Base-by-base conservation (phyloP, 1,139 yeast genomes). In the Pichia norvegensis region DNA sequence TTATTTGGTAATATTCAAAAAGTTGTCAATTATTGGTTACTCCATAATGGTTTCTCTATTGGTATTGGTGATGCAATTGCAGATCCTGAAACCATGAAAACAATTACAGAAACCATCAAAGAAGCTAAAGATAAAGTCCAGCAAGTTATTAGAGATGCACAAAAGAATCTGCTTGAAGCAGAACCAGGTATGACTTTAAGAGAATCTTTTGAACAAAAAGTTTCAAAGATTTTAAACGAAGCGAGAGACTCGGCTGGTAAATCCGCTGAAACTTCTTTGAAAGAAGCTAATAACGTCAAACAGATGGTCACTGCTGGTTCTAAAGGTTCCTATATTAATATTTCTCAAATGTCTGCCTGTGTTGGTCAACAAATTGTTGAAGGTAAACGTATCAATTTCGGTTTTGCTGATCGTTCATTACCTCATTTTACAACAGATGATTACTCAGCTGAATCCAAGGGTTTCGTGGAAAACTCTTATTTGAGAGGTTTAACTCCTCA, bases 61-160 rank as follows among this genome's bases (percentile, higher is more conserved):
- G 99, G 99, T 77, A 92, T 94, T 68, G 98, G 98, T 74, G 99
- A 94, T 68, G 94, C 98, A 4, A 92, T 94, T 71, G 98, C 98
- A 42, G 98, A 94, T 73, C 79, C 90, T n/a, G 82, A 78, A 39
- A 92, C 98, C 35, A 94, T 94, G 96, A 81, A 82, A 58, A 83
- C 83, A 55, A 88, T 94, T 58, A 92, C 97, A 1, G 81, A 84
- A 48, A 90, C 97, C 2, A 94, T 94, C 67, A 81, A 87, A 49
- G 88, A 82, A 53, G 98, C 98, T 19, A 92, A 92, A 65, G 78
- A 76, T 45, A 86, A 90, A 68, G 98, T 94, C 42, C 96, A 88
- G 64, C 94, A 85, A 58, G 90, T 90, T 50, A 92, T 94, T 52
- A 69, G 77, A 57, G 95, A 86, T 61, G 98, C 98, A 3, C 97